Base-by-base conservation (phyloP, 495 filamentous ascomycete species). In the Penicillium canariense region DNA sequence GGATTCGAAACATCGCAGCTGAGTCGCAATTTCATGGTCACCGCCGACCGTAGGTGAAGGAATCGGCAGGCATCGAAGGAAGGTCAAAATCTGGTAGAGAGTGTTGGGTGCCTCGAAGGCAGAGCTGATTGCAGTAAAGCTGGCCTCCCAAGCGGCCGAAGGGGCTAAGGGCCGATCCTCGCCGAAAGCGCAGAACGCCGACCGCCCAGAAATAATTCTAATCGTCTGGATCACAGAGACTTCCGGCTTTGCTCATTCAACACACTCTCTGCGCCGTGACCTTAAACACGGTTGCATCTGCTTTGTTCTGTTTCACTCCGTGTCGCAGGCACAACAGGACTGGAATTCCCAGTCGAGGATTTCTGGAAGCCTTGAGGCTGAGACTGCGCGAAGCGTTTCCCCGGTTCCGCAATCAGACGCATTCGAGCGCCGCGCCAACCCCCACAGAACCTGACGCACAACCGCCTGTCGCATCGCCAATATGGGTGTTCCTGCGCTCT, bases 401-500 rank as follows among this genome's bases (percentile, higher is more conserved):
- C 31, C 50, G 17, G 9, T 12, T 34, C 32, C 32, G 48, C 26
- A 20, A 30, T 23, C 22, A 36, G 48, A 47, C 54, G 39, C 58
- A 50, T 56, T 65, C 46, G 45, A 54, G 39, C 53, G 47, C 26
- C 46, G 52, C 52, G 39, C 38, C 48, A 26, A 58, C 7, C 20
- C n/a, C 34, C 12, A 55, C 56, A 25, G 52, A n/a, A 32, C 31
- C 22, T 55, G n/a, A 58, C 20, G 12, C 38, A 30, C 28, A 20
- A 53, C 20, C 44, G 34, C 30, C 34, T 44, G 61, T 67, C 57
- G 55, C 56, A 52, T 64, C 55, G 62, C 62, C 73, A 84, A 62
- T 46, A 96, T 96, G 91, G 91, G 91, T 90, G 91, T 96, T 66
- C 91, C 91, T 60, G 90, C 91, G 52, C 84, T 91, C 30, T 96